A percentile compares a stretch with the other conserved stretches of the same genome.
Evolutionary conservation across 2,329 filamentous ascomycete species (phyloP).

Genomic region (Eutypella sp.): DNA sequence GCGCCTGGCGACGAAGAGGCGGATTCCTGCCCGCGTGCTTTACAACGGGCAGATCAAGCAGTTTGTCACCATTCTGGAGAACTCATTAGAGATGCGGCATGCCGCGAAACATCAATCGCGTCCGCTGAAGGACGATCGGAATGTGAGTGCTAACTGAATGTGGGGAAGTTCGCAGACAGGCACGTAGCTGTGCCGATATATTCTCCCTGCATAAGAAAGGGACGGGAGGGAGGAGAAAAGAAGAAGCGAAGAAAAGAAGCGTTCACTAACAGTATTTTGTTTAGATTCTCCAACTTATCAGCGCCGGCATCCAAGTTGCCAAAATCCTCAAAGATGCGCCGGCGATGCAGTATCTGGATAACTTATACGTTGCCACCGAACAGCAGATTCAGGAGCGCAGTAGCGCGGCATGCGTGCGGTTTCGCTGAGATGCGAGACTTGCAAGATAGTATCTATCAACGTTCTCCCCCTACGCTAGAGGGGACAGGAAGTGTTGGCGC

Average conservation of each 20-base stretch:
- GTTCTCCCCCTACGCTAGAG: no score
- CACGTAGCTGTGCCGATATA: no score
- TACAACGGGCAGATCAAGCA: slow-evolving; percentile 92
- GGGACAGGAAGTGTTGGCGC: no score
- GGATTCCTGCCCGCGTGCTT: slow-evolving; percentile 76
- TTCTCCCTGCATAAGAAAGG: no score
- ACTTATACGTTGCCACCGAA: slow-evolving; percentile 78
- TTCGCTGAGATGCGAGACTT: slow-evolving; percentile 27
- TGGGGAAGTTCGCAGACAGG: no score
- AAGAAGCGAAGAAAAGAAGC: neutral
- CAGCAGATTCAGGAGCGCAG: slow-evolving; percentile 67
- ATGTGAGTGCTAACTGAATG: slow-evolving; percentile 34
- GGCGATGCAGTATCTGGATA: slow-evolving; percentile 78
- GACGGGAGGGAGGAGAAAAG: neutral
- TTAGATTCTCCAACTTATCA: slow-evolving; percentile 76
- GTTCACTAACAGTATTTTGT: neutral
- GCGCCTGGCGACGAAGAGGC: slow-evolving; percentile 76
- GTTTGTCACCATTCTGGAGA: slow-evolving; percentile 82
- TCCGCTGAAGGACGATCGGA: slow-evolving; percentile 81
- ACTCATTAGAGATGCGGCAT: slow-evolving; percentile 83
- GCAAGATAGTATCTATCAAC: slow-evolving; percentile 14
- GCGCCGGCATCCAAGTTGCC: slow-evolving; percentile 79
- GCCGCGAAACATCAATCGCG: slow-evolving; percentile 78
- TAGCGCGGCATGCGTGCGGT: slow-evolving; percentile 36
- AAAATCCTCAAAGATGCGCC: slow-evolving; percentile 81